Base-by-base conservation (phyloP, 2,329 filamentous ascomycete species). In the Aphanoascus verrucosus region DNA sequence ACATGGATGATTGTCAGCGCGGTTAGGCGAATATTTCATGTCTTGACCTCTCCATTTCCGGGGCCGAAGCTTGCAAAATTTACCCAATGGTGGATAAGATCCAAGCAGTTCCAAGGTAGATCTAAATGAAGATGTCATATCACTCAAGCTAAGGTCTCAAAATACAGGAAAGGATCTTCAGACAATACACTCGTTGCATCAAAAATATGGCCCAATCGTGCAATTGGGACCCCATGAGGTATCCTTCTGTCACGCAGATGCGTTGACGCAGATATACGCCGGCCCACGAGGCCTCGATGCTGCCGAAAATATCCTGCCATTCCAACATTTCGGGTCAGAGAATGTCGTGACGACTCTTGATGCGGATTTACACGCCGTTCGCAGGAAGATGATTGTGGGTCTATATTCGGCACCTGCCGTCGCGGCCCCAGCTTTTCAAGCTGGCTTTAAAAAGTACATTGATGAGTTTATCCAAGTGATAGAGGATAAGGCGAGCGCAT, bases 191-290 rank as follows among this genome's bases (percentile, higher is more conserved):
- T 15, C 17, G 19, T 20, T 56, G 28, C 58, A 59, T 42, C 42
- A 52, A 48, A 52, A 53, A 50, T 59, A 58, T 45, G 58, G 58
- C 14, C 53, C 58, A 37, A 55, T 55, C 43, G 58, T 58, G 19
- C 56, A 58, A 31, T 12, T 58, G 12, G 34, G 47, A 4, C 58
- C 58, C 17, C 38, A 41, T 23, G 46, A 52, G 19, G 44, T 59
- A 32, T 59, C 58, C 8, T 57, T 59, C 55, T 57, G 55, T 19
- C 58, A 59, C 46, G 47, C 55, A 2, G 56, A 59, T 56, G 58
- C 58, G 5, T 41, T 59, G 28, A 37, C 45, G 3, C 54, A 56
- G 34, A 59, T 59, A 41, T 59, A 59, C 28, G 40, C 52, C 7
- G 56, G 56, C 12, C 58, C 58, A 15, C 55, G 49, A 12, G 56